Evolutionary conservation across 2,329 filamentous ascomycete species (phyloP).

Genomic region (Intubia oerlemansii): DNA sequence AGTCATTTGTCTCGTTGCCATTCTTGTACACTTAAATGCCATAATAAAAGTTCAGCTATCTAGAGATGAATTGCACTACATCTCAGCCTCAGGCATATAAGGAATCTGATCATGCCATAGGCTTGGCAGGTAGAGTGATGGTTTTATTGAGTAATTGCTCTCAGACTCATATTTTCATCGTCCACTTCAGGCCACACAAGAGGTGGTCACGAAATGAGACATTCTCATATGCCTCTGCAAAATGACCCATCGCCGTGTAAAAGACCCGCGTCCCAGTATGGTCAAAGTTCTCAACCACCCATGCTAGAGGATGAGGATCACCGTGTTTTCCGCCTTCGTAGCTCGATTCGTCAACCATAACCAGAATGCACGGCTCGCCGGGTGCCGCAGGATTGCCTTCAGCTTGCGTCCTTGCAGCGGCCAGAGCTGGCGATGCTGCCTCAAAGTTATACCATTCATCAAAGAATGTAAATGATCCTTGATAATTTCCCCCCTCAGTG

Average conservation of each 20-base stretch:
- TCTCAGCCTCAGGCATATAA: too few species aligned
- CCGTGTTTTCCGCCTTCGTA: constrained; percentile 17
- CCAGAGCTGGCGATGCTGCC: constrained; percentile 3
- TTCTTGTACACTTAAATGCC: too few species aligned
- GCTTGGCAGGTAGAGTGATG: too few species aligned
- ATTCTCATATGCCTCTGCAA: constrained; percentile 17
- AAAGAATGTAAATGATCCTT: constrained; percentile 11
- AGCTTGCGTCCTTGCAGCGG: neutral
- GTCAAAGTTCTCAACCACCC: constrained; percentile 18
- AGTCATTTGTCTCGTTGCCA: too few species aligned
- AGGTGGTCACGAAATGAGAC: too few species aligned
- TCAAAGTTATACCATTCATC: constrained; percentile 23
- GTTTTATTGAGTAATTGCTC: too few species aligned
- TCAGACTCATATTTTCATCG: too few species aligned
- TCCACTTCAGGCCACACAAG: too few species aligned
- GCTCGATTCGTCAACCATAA: constrained; percentile 15
- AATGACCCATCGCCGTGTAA: constrained; percentile 21
- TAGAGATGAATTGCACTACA: too few species aligned
- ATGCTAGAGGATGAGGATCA: constrained; percentile 17
- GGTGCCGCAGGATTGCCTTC: constrained; percentile 10
- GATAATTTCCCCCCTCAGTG: too few species aligned
- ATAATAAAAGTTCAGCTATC: too few species aligned
- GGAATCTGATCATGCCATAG: too few species aligned
- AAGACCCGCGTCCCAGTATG: constrained; percentile 17
- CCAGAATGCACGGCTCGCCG: constrained; percentile 15